Conservation (phyloP, 2,329 filamentous ascomycete species). For the Fusarium sterilihyphosum region DNA sequence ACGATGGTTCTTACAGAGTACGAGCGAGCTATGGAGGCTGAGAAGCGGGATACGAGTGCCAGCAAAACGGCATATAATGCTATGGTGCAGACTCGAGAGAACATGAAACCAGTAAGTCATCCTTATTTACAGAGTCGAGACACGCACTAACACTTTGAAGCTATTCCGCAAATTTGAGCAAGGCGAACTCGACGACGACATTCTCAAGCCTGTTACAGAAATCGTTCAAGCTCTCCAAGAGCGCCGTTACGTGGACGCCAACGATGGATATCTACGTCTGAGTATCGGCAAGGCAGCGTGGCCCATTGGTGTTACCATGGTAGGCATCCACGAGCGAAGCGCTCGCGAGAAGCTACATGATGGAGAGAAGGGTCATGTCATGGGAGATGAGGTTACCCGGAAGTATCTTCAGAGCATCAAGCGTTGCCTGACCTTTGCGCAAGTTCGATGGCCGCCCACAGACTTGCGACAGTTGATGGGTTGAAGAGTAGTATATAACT, state of each 20-base stretch:
- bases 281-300: slow-evolving; percentile 97
- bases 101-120: slow-evolving; percentile 76
- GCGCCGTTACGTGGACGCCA: slow-evolving; percentile 92
- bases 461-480: slow-evolving; percentile 97
- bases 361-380: slow-evolving; percentile 88
- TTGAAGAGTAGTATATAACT: slow-evolving; percentile 23
- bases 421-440: slow-evolving; percentile 93
- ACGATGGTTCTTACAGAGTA: slow-evolving; percentile 94
- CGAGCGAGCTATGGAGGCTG: slow-evolving; percentile 78
- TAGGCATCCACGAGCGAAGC: slow-evolving; percentile 97
- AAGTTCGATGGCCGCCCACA: slow-evolving; percentile 94
- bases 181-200: slow-evolving; percentile 78
- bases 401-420: slow-evolving; percentile 99
- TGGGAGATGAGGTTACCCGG: slow-evolving; percentile 94
- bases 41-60: slow-evolving; percentile 72
- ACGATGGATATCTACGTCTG: slow-evolving; percentile 90
- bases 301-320: slow-evolving; percentile 99
- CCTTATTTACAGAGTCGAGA: too few species aligned
- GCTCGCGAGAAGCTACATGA: slow-evolving; percentile 95
- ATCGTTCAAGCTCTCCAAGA: slow-evolving; percentile 93
- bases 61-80: slow-evolving; percentile 84
- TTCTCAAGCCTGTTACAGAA: slow-evolving; percentile 85
- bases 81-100: slow-evolving; percentile 87
- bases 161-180: slow-evolving; percentile 91
- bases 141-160: slow-evolving; percentile 45